Base-by-base conservation (phyloP, 2,329 filamentous ascomycete species). In the Drechslerella coelobrocha region DNA sequence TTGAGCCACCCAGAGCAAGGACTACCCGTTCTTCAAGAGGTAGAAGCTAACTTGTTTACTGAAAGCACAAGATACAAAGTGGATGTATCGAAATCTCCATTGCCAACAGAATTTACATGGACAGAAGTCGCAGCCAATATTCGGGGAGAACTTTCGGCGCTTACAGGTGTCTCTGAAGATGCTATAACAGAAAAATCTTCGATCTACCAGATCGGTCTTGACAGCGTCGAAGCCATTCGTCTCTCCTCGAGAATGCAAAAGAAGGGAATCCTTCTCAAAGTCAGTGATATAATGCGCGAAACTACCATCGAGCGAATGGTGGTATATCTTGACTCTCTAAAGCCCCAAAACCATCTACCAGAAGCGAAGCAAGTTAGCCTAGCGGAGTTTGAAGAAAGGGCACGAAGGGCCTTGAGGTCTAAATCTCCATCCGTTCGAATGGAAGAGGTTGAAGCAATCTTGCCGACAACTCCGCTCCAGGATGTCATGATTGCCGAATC, bases 151-250 rank as follows among this genome's bases (percentile, higher is more conserved):
- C 83, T 96, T 45, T 84, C 88, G 0, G 75, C 76, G 0, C 80
- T 96, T 3, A 85, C 87, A 0, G 83, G 82, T 0, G 76, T 87
- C 0, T 77, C 83, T 0, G 77, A 79, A 2, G 77, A 81, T 1
- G 79, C 82, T 0, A 80, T 96, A 37, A 77, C 79, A 1, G 83
- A 85, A 55, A 78, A 81, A 5, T 86, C 85, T 0, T 88, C 88
- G 0, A 85, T 97, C 9, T 87, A 95, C 39, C 87, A 93, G 74
- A 83, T 97, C 29, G 92, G 92, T 0, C 83, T 97, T 5, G 93
- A 97, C 80, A 96, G 92, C 76, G 95, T 97, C 65, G 92, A 97
- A 78, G 85, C 89, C 1, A 93, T 97, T 78, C 95, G 91, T 75
- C 80, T 97, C 0, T 89, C 90, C 0, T 87, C 91, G 0, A 84